Evolutionary conservation across 805 yeast genomes (phyloP).

Genomic region (Candida gorgasii): DNA sequence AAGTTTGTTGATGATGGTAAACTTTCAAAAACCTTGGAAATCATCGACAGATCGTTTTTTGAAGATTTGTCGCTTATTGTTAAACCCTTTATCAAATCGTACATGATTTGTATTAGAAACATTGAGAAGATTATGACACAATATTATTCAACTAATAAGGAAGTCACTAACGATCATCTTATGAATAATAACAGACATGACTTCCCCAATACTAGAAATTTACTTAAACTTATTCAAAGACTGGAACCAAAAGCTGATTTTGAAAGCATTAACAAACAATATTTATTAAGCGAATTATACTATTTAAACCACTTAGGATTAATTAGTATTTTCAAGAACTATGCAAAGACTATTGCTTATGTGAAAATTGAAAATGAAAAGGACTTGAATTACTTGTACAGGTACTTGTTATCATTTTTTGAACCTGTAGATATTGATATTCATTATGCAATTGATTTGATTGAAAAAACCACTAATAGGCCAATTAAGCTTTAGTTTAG

Average conservation of each 20-base stretch:
- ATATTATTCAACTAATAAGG: slow-evolving; percentile 11
- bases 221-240: slow-evolving; percentile 28
- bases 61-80: slow-evolving; percentile 16
- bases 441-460: slow-evolving; percentile 35
- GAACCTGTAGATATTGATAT: slow-evolving; percentile 21
- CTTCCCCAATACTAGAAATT: slow-evolving; percentile 34
- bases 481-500: slow-evolving; percentile 17
- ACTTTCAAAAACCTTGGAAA: slow-evolving; percentile 17
- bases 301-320: slow-evolving; percentile 36
- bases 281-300: slow-evolving; percentile 39
- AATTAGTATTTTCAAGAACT: slow-evolving; percentile 40
- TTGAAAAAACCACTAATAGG: slow-evolving; percentile 26
- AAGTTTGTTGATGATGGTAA: slow-evolving; percentile 21
- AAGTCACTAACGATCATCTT: slow-evolving; percentile 24
- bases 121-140: slow-evolving; percentile 13
- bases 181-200: slow-evolving; percentile 23
- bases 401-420: slow-evolving; percentile 24
- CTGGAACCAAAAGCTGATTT: slow-evolving; percentile 24
- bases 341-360: slow-evolving; percentile 41
- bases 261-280: slow-evolving; percentile 44
- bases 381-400: slow-evolving; percentile 27
- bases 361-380: slow-evolving; percentile 30
- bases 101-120: slow-evolving; percentile 26
- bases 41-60: slow-evolving; percentile 25
- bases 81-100: slow-evolving; percentile 15